These are phyloP conservation scores for Neurospora sp. DNA, from an alignment of 2,329 filamentous ascomycete genomes.

Conservation along the genomic window DNA sequence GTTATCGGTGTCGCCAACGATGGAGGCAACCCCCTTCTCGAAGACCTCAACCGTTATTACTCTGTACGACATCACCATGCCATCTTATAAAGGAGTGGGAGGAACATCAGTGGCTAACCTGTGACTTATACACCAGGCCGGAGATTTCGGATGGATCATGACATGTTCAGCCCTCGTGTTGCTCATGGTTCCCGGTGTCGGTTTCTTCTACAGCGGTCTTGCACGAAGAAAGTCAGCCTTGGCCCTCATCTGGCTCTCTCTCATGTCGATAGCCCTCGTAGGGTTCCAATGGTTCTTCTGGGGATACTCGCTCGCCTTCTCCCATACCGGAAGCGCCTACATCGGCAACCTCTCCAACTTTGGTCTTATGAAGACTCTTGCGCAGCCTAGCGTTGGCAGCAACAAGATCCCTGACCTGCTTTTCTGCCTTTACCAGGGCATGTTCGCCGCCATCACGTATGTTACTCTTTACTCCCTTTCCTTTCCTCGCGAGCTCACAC, in stretches of 20 bases:
- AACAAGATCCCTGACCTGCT: conserved; percentile 67
- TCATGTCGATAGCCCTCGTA: conserved; percentile 71
- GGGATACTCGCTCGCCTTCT: conserved; percentile 83
- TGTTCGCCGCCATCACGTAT: conserved; percentile 84
- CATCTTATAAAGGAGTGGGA: not conserved
- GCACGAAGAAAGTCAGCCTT: conserved; percentile 83
- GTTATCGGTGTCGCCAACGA: conserved; percentile 36
- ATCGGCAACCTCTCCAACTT: conserved; percentile 76
- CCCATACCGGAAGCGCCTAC: conserved; percentile 66
- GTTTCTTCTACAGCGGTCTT: conserved; percentile 89
- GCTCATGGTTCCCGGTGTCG: conserved; percentile 88
- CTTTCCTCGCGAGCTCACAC: not conserved
- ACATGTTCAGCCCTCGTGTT: conserved; percentile 69
- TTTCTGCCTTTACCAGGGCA: conserved; percentile 79
- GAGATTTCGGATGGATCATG: conserved; percentile 76
- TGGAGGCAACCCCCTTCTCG: conserved; percentile 44
- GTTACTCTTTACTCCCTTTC: conserved; percentile 23
- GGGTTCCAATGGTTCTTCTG: conserved; percentile 95
- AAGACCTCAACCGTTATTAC: conserved; percentile 79
- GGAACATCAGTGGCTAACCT: not conserved
- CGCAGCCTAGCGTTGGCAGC: conserved; percentile 64
- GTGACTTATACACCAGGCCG: conserved; percentile 41
- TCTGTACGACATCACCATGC: conserved; percentile 40
- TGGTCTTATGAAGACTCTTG: conserved; percentile 70
- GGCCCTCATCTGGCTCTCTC: conserved; percentile 74